A percentile compares a stretch with the other conserved stretches of the same genome.
These are phyloP conservation scores for Bauhinia variegata DNA, from an alignment of 306 rosid genomes.

Conservation along the genomic window DNA sequence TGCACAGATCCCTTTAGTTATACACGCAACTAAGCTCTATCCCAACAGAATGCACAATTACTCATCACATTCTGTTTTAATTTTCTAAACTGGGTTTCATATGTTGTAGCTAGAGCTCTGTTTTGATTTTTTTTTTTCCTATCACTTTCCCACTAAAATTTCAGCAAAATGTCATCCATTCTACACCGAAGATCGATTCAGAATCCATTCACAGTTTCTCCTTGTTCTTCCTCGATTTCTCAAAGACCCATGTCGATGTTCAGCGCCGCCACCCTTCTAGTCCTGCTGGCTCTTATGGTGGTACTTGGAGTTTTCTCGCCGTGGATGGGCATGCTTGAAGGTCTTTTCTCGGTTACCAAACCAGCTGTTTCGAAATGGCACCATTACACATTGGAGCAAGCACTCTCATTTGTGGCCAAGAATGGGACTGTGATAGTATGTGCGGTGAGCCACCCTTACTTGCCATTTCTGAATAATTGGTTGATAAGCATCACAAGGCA, in stretches of 20 bases:
- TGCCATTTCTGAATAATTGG: conserved; percentile 94
- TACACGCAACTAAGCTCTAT: too few relatives aligned
- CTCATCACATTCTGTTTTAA: too few relatives aligned
- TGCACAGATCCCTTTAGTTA: too few relatives aligned
- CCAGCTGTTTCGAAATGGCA: conserved; percentile 63
- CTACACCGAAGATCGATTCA: conserved; percentile 73
- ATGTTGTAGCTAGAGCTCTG: too few relatives aligned
- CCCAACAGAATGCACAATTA: too few relatives aligned
- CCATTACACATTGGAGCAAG: conserved; percentile 72
- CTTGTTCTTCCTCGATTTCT: conserved; percentile 57
- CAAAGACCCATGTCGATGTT: conserved; percentile 61
- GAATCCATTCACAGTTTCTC: conserved; percentile 48
- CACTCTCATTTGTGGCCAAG: conserved; percentile 70
- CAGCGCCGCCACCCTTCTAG: conserved; percentile 54
- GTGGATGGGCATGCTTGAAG: conserved; percentile 61
- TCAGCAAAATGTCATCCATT: conserved; percentile 57
- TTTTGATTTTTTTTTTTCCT: too few relatives aligned
- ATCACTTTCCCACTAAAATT: background rate
- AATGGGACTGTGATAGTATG: conserved; percentile 91
- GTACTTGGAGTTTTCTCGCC: conserved; percentile 72
- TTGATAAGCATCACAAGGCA: conserved; percentile 78
- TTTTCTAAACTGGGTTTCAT: too few relatives aligned
- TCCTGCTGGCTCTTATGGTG: conserved; percentile 58
- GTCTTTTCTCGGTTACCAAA: conserved; percentile 50
- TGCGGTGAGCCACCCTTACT: conserved; percentile 87